Evolutionary conservation across 345 rosid species (phyloP).

Genomic region (Cardamine chenopodiifolia): DNA sequence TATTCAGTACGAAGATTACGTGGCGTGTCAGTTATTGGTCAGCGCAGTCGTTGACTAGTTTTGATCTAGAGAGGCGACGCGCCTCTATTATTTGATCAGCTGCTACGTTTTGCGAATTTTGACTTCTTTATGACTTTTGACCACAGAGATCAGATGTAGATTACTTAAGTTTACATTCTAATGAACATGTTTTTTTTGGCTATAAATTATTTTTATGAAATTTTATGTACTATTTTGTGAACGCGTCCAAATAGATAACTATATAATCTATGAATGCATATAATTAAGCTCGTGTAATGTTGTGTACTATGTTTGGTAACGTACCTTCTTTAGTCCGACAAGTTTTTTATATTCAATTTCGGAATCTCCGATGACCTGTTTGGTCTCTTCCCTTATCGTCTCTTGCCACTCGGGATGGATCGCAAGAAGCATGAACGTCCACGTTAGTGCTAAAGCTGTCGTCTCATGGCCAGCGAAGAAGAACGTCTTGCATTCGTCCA

Average conservation of each 20-base stretch:
- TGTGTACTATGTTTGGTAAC: constrained; percentile 33
- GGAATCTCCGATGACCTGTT: constrained; percentile 60
- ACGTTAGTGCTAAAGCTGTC: constrained; percentile 78
- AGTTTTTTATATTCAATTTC: constrained; percentile 62
- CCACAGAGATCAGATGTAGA: constrained; percentile 9
- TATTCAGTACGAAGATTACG: not conserved
- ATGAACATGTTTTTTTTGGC: not conserved
- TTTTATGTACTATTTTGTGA: not conserved
- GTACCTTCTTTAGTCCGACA: constrained; percentile 88
- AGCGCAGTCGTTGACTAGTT: constrained; percentile 36
- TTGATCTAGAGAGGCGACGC: constrained; percentile 16
- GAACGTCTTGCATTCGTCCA: constrained; percentile 95
- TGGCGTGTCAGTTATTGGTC: constrained; percentile 4
- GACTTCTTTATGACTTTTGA: constrained; percentile 36
- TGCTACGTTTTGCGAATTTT: not conserved
- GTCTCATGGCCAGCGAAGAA: constrained; percentile 97
- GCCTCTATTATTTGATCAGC: not conserved
- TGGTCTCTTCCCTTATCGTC: constrained; percentile 74
- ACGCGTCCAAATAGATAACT: constrained; percentile 5
- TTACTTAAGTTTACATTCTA: not conserved
- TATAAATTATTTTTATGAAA: not conserved
- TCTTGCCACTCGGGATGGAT: constrained; percentile 79
- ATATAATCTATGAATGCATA: constrained; percentile 12
- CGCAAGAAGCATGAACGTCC: constrained; percentile 88
- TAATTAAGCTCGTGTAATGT: constrained; percentile 32